Percentiles rank a stretch among this genome's conserved stretches.
Conservation (phyloP, 352 stramenopile species). For the Globisporangium splendens region DNA sequence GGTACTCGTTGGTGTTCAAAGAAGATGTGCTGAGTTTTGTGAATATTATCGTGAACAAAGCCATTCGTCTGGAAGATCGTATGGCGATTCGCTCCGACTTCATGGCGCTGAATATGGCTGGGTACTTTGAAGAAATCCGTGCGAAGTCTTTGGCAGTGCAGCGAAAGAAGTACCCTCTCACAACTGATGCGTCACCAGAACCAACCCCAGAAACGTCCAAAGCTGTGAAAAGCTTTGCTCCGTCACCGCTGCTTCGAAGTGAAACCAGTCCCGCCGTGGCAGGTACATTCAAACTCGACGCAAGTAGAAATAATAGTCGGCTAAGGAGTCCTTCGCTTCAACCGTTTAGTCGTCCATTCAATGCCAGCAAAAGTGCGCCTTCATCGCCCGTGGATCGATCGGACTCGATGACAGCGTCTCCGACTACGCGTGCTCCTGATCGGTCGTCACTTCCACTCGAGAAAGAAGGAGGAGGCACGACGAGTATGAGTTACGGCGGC, state of each 20-base stretch:
- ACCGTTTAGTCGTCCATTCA: slow-evolving; percentile 5
- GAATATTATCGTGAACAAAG: slow-evolving; percentile 90
- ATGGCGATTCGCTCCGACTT: slow-evolving; percentile 82
- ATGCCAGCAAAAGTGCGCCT: slow-evolving; percentile 48
- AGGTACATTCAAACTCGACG: slow-evolving; percentile 2
- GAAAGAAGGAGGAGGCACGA: slow-evolving; percentile 5
- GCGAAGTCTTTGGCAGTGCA: slow-evolving; percentile 79
- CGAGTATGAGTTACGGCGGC: slow-evolving; percentile 19
- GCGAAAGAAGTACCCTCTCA: slow-evolving; percentile 57
- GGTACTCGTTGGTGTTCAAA: slow-evolving; percentile 86
- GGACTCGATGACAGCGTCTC: slow-evolving; percentile 16
- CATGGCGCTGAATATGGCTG: slow-evolving; percentile 80
- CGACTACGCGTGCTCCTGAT: slow-evolving; percentile 6
- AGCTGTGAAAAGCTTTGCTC: slow-evolving; percentile 1
- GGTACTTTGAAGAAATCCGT: slow-evolving; percentile 86
- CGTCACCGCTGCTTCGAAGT: slow-evolving; percentile 11
- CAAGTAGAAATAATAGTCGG: background rate
- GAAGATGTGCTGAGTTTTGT: slow-evolving; percentile 87
- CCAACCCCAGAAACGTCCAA: slow-evolving; percentile 4
- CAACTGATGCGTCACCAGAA: slow-evolving; percentile 23
- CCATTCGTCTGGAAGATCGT: slow-evolving; percentile 76
- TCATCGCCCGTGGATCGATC: slow-evolving; percentile 44
- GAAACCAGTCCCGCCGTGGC: slow-evolving; percentile 3
- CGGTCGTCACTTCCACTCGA: slow-evolving; percentile 18
- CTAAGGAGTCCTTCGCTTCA: slow-evolving; percentile 12